Percentiles rank a stretch among this genome's conserved stretches.
These are phyloP conservation scores for Sapria himalayana DNA, from an alignment of 345 rosid genomes.

Conservation along the genomic window DNA sequence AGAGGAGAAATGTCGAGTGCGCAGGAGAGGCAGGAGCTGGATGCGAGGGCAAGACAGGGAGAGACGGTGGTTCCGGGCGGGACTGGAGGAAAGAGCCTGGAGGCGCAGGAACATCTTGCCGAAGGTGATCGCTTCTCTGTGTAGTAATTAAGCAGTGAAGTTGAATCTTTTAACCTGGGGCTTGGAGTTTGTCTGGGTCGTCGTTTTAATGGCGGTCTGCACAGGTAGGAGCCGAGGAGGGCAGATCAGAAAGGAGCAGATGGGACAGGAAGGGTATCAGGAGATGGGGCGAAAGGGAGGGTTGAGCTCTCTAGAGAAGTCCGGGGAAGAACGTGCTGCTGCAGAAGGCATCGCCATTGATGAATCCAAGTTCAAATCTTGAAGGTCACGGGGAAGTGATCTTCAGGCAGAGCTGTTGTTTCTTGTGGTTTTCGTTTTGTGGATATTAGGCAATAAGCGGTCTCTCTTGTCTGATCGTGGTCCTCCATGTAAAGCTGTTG, in stretches of 20 bases:
- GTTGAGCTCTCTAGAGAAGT: slow-evolving; percentile 33
- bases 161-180: not conserved
- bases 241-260: slow-evolving; percentile 47
- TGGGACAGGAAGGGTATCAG: slow-evolving; percentile 47
- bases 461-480: no score
- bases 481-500: no score
- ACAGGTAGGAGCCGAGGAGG: slow-evolving; percentile 35
- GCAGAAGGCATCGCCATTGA: slow-evolving; percentile 39
- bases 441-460: no score
- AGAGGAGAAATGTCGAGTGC: slow-evolving; percentile 16
- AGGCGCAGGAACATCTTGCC: slow-evolving; percentile 77
- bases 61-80: slow-evolving; percentile 70
- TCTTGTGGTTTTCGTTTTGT: no score
- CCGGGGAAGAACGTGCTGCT: slow-evolving; percentile 39
- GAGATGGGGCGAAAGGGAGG: slow-evolving; percentile 67
- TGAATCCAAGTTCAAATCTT: slow-evolving; percentile 40
- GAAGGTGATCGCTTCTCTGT: slow-evolving; percentile 20
- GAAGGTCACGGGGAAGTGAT: no score
- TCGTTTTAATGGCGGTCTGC: not conserved
- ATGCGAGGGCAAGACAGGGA: slow-evolving; percentile 49
- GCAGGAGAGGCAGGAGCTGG: slow-evolving; percentile 34
- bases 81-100: slow-evolving; percentile 77
- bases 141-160: not conserved
- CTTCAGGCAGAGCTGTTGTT: no score
- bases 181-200: not conserved